Conservation (phyloP, 2,329 filamentous ascomycete genomes). For the Colletotrichum acutatum region DNA sequence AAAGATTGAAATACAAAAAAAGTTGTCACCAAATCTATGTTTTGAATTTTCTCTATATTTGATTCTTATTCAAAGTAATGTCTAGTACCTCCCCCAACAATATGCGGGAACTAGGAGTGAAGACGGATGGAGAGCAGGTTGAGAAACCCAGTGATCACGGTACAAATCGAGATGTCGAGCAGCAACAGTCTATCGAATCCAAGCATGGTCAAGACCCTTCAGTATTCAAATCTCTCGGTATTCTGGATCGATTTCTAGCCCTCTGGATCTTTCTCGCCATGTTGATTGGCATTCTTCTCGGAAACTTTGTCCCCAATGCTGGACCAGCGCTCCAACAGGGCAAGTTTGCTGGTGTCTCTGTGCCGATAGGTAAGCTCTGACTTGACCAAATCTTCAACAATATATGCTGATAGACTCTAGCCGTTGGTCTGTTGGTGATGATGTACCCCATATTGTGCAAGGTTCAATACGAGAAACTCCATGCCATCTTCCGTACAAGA, state of each 20-base stretch:
- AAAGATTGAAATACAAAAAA: no score
- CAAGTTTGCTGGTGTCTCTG: constrained; percentile 75
- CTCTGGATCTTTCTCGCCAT: constrained; percentile 85
- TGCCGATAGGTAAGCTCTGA: constrained; percentile 68
- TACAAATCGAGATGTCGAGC: constrained; percentile 24
- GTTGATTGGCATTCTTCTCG: constrained; percentile 78
- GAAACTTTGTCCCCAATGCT: constrained; percentile 76
- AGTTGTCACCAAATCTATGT: neutral
- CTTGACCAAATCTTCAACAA: neutral
- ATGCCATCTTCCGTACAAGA: constrained; percentile 69
- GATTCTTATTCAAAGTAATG: neutral
- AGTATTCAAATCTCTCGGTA: constrained; percentile 64
- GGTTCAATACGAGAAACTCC: constrained; percentile 80
- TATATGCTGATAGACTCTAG: constrained; percentile 50
- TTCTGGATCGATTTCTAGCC: constrained; percentile 72
- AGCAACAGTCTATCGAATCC: neutral
- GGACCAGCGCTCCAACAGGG: constrained; percentile 74
- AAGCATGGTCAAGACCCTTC: constrained; percentile 44
- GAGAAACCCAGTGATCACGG: neutral
- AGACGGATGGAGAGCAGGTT: neutral
- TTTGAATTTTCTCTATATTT: neutral
- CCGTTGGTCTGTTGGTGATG: constrained; percentile 86
- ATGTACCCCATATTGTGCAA: constrained; percentile 96
- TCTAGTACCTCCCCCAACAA: neutral
- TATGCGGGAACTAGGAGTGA: no score